Evolutionary conservation across 495 filamentous ascomycete species (phyloP).

Genomic region (Daldinia bambusicola): DNA sequence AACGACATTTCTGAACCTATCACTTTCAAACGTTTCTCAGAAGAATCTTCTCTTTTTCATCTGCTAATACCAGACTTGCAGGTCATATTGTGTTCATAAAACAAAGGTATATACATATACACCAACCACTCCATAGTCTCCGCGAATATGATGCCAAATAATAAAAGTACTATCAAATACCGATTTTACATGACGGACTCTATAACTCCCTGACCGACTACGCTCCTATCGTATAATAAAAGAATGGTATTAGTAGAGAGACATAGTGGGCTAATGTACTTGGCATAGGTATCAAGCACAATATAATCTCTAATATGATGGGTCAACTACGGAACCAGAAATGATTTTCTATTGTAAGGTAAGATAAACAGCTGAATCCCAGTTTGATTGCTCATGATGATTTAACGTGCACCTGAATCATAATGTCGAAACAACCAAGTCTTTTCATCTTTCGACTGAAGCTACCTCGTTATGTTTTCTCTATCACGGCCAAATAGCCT

Average conservation of each 20-base stretch:
- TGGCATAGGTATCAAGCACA: background rate
- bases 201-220: conserved; percentile 59
- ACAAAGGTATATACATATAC: conserved; percentile 13
- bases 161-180: conserved; percentile 74
- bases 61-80: conserved; percentile 23
- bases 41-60: conserved; percentile 1
- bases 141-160: conserved; percentile 64
- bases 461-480: conserved; percentile 41
- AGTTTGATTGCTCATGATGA: conserved; percentile 67
- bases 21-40: conserved; percentile 8
- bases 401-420: conserved; percentile 68
- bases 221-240: conserved; percentile 32
- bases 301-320: background rate
- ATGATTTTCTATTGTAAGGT: conserved; percentile 35
- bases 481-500: background rate
- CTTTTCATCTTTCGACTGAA: conserved; percentile 99
- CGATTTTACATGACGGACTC: conserved; percentile 59
- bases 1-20: conserved; percentile 81
- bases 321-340: background rate
- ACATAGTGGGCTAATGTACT: conserved; percentile 16
- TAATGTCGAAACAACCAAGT: conserved; percentile 78
- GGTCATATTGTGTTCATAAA: background rate
- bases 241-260: conserved; percentile 1
- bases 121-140: conserved; percentile 2
- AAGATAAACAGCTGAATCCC: conserved; percentile 9